Evolutionary conservation across 768 basidiomycete species (phyloP).

Genomic region (Thelephora ganbajun): DNA sequence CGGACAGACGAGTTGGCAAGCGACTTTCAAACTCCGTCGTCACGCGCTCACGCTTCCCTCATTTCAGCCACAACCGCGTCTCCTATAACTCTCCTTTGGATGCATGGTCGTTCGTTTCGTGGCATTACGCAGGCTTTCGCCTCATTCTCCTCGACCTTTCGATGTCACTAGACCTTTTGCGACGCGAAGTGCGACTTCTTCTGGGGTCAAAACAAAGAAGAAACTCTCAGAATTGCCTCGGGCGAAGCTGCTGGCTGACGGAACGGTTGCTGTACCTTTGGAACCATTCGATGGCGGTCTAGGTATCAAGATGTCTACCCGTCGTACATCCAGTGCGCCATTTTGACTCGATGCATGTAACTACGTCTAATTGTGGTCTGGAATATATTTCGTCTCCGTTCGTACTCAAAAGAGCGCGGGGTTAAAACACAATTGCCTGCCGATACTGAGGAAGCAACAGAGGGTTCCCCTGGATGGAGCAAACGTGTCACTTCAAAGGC

Average conservation of each 20-base stretch:
- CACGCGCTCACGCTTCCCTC: too few species aligned
- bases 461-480: too few species aligned
- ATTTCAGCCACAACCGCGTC: background rate
- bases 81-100: background rate
- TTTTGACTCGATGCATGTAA: conserved; percentile 1
- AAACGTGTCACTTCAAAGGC: too few species aligned
- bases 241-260: conserved; percentile 27
- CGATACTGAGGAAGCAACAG: too few species aligned
- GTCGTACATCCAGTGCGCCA: background rate
- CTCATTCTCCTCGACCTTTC: too few species aligned
- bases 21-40: background rate
- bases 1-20: background rate
- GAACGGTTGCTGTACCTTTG: conserved; percentile 27
- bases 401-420: too few species aligned
- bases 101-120: background rate
- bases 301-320: conserved; percentile 1
- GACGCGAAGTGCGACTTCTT: background rate
- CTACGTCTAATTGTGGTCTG: background rate
- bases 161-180: too few species aligned
- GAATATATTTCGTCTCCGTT: too few species aligned
- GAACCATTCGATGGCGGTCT: conserved; percentile 26
- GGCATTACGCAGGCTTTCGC: background rate
- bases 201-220: conserved; percentile 26
- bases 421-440: too few species aligned
- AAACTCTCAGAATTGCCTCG: conserved; percentile 46